These are phyloP conservation scores for Starmerella sirachaensis DNA, from an alignment of 805 yeast species.

Conservation along the genomic window DNA sequence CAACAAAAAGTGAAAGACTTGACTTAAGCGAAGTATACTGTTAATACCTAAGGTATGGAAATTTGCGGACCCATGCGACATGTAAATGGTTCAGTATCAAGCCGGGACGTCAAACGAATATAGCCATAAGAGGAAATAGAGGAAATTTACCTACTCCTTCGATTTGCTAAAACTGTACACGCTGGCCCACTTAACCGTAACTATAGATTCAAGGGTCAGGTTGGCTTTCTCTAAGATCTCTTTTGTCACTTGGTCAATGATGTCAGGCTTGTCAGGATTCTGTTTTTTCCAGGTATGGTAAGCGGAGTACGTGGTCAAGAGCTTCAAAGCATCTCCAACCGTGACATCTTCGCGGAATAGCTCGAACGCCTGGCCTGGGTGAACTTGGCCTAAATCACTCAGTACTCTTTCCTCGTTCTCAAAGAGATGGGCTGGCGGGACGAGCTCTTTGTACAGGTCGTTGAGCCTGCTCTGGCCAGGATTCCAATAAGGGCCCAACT, in stretches of 20 bases:
- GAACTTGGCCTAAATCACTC: conserved; percentile 23
- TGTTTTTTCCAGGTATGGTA: conserved; percentile 48
- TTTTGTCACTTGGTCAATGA: conserved; percentile 38
- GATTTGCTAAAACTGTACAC: conserved; percentile 23
- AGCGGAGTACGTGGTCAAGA: conserved; percentile 59
- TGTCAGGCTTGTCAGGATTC: conserved; percentile 34
- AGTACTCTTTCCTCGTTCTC: conserved; percentile 28
- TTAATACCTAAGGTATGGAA: too few relatives aligned
- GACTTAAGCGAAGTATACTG: too few relatives aligned
- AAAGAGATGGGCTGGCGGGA: conserved; percentile 35
- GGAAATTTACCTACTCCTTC: too few relatives aligned
- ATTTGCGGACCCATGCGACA: too few relatives aligned
- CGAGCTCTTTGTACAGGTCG: conserved; percentile 35
- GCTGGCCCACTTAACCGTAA: conserved; percentile 38
- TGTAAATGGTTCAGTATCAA: too few relatives aligned
- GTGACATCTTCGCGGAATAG: conserved; percentile 23
- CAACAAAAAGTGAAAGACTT: too few relatives aligned
- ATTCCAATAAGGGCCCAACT: conserved; percentile 59
- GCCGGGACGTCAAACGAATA: too few relatives aligned
- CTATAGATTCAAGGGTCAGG: conserved; percentile 38
- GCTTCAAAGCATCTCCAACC: conserved; percentile 38
- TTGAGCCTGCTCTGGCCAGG: conserved; percentile 60
- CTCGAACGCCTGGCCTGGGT: conserved; percentile 20
- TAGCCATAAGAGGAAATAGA: too few relatives aligned
- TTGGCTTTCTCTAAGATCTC: conserved; percentile 36